These are phyloP conservation scores for Coix lacrymajobi DNA, from an alignment of 176 grass and related monocot species.

Conservation along the genomic window DNA sequence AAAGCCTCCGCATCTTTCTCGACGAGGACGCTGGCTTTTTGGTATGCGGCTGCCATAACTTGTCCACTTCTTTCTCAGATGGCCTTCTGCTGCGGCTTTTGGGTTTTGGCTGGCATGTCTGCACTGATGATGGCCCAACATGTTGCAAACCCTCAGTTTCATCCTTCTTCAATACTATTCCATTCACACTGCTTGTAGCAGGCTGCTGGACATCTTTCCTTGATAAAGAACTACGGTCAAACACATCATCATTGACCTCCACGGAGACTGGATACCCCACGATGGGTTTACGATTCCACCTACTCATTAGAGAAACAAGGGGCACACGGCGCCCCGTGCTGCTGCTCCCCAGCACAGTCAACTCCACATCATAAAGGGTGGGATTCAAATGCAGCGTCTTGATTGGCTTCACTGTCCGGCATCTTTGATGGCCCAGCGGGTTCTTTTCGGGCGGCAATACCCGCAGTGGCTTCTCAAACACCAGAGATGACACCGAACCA, in stretches of 20 bases:
- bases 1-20: constrained; percentile 87
- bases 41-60: constrained; percentile 43
- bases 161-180: constrained; percentile 29
- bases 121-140: not conserved
- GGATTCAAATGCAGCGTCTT: constrained; percentile 57
- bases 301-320: constrained; percentile 94
- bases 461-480: constrained; percentile 25
- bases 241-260: constrained; percentile 43
- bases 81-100: constrained; percentile 32
- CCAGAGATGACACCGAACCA: constrained; percentile 21
- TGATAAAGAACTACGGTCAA: constrained; percentile 14
- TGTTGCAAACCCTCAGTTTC: not conserved
- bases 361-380: constrained; percentile 58
- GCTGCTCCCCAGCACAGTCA: constrained; percentile 45
- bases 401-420: constrained; percentile 27
- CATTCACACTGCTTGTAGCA: constrained; percentile 19
- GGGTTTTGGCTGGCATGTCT: not conserved
- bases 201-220: constrained; percentile 12
- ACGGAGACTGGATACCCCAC: constrained; percentile 75
- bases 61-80: constrained; percentile 19
- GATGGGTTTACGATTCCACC: constrained; percentile 57
- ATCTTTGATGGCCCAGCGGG: not conserved
- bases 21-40: constrained; percentile 41
- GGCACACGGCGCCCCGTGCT: constrained; percentile 60
- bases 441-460: constrained; percentile 16